phyloP scores from a whole-genome alignment of 1,284 basidiomycete genomes.

The Ceratobasidium sp. region DNA sequence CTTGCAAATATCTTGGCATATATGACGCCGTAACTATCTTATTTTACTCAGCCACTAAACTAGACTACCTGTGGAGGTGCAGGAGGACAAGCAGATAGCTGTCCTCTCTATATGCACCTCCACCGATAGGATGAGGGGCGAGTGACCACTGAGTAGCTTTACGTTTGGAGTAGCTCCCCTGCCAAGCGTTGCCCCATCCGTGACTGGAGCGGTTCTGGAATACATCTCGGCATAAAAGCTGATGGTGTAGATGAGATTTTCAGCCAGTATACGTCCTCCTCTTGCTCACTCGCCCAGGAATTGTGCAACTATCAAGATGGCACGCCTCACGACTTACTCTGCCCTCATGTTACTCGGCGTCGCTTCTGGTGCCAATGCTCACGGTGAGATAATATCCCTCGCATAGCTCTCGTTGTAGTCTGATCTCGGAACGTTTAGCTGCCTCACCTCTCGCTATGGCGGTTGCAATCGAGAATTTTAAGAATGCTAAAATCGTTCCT shows the following conservation, averaged over 20 bases:
- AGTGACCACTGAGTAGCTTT: too few species aligned
- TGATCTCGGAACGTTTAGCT: constrained; percentile 27
- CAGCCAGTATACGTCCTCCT: neutral
- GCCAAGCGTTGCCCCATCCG: constrained; percentile 4
- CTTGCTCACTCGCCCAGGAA: neutral
- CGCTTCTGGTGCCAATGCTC: constrained; percentile 15
- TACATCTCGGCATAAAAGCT: neutral
- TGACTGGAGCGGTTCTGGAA: constrained; percentile 7
- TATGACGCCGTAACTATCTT: too few species aligned
- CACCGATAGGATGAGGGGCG: constrained; percentile 12
- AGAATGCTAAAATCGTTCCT: constrained; percentile 41
- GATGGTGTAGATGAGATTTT: neutral
- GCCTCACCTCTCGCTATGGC: constrained; percentile 40
- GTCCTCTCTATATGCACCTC: neutral
- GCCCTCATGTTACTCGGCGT: constrained; percentile 2
- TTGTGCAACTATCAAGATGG: neutral
- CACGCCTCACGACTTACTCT: neutral
- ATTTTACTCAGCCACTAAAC: neutral
- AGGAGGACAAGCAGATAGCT: neutral
- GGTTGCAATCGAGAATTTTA: constrained; percentile 41
- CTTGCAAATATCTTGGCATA: too few species aligned
- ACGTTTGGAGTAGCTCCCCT: neutral
- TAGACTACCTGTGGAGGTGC: neutral
- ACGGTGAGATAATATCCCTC: neutral
- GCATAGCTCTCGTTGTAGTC: neutral